These are phyloP conservation scores for Amylocystis lapponica DNA, from an alignment of 768 basidiomycete species.

Conservation along the genomic window DNA sequence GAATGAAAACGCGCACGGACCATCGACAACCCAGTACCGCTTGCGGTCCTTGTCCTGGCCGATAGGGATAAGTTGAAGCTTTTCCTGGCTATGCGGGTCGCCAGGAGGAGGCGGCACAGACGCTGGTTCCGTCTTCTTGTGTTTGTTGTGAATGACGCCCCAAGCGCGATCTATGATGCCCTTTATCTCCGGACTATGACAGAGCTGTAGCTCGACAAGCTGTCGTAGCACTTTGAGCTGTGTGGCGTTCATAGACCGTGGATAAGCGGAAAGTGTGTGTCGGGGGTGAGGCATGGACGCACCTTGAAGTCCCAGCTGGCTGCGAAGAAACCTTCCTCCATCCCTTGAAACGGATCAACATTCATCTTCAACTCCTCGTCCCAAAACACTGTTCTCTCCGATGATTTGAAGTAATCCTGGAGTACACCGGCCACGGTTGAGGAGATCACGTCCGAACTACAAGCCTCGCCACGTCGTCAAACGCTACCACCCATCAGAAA, in stretches of 20 bases:
- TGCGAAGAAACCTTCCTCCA: conserved; percentile 71
- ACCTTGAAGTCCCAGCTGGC: conserved; percentile 84
- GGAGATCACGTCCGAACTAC: conserved; percentile 78
- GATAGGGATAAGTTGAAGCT: conserved; percentile 59
- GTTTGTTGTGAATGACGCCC: conserved; percentile 80
- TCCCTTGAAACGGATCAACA: conserved; percentile 63
- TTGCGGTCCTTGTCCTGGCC: conserved; percentile 73
- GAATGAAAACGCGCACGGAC: conserved; percentile 56
- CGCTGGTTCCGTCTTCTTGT: conserved; percentile 70
- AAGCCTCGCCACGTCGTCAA: conserved; percentile 29
- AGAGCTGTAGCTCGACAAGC: conserved; percentile 79
- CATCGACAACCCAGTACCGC: conserved; percentile 85
- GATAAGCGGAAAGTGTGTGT: no score
- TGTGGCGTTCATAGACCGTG: conserved; percentile 6
- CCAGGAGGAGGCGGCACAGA: conserved; percentile 44
- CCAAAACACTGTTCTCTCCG: conserved; percentile 79
- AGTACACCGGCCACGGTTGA: conserved; percentile 65
- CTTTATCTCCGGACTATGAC: conserved; percentile 65
- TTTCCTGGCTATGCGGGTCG: conserved; percentile 63
- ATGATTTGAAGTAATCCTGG: conserved; percentile 64
- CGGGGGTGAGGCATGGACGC: conserved; percentile 30
- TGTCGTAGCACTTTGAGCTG: conserved; percentile 82
- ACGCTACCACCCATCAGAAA: conserved; percentile 25
- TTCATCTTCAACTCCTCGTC: conserved; percentile 61
- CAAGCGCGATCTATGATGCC: conserved; percentile 75